Conservation (phyloP, 2,329 filamentous ascomycete species). For the Didymosphaeria variabile region DNA sequence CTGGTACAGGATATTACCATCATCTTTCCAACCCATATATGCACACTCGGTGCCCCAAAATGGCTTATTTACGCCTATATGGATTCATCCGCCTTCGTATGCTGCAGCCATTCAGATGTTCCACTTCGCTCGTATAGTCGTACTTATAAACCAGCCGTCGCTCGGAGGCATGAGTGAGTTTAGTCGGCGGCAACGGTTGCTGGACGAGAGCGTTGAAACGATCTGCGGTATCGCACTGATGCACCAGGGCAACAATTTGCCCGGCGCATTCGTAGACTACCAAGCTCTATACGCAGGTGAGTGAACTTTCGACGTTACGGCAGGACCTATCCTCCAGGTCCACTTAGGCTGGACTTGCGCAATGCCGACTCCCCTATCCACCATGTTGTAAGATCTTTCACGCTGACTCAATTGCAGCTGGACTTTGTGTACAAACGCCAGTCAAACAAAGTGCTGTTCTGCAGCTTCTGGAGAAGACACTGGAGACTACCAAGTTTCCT, state of each 20-base stretch:
- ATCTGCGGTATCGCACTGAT: constrained; percentile 62
- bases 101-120: constrained; percentile 62
- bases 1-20: constrained; percentile 58
- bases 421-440: constrained; percentile 42
- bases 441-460: constrained; percentile 37
- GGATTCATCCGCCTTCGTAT: constrained; percentile 42
- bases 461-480: constrained; percentile 37
- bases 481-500: constrained; percentile 42
- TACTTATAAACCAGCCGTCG: constrained; percentile 63
- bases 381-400: background rate
- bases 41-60: constrained; percentile 22
- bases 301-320: constrained; percentile 8
- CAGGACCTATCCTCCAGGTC: background rate
- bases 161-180: constrained; percentile 61
- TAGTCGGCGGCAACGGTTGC: constrained; percentile 53
- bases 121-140: constrained; percentile 62
- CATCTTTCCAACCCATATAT: constrained; percentile 56
- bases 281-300: constrained; percentile 43
- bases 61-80: constrained; percentile 33
- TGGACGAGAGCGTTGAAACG: constrained; percentile 58
- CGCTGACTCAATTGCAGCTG: constrained; percentile 29
- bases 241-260: constrained; percentile 36
- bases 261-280: constrained; percentile 39
- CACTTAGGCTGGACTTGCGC: background rate
- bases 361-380: background rate